Conservation (phyloP, 805 yeast species). For the Wickerhamiella bombiphila region DNA sequence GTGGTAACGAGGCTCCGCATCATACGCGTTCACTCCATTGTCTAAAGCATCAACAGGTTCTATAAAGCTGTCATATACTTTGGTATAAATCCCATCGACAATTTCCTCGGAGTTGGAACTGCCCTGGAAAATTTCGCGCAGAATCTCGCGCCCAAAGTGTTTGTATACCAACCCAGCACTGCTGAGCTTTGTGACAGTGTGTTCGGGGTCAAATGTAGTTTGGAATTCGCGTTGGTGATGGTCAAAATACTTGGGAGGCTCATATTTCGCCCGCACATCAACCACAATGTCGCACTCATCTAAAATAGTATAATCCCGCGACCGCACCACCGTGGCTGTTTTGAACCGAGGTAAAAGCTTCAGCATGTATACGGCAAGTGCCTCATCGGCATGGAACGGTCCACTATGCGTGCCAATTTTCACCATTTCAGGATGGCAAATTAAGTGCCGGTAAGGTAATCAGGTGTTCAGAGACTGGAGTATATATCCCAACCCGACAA, state of each 20-base stretch:
- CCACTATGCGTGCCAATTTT: slow-evolving; percentile 71
- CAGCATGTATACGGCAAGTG: slow-evolving; percentile 81
- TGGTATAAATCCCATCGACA: slow-evolving; percentile 53
- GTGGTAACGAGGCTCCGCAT: slow-evolving; percentile 46
- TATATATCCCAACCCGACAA: too few relatives aligned
- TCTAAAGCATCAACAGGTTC: slow-evolving; percentile 91
- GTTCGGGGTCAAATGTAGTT: slow-evolving; percentile 46
- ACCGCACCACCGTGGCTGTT: slow-evolving; percentile 58
- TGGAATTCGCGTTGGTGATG: slow-evolving; percentile 91
- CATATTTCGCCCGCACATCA: slow-evolving; percentile 89
- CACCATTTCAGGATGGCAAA: too few relatives aligned
- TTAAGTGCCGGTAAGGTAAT: too few relatives aligned
- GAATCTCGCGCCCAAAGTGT: slow-evolving; percentile 30
- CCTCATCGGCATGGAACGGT: slow-evolving; percentile 92
- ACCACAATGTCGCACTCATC: slow-evolving; percentile 82
- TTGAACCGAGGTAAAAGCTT: slow-evolving; percentile 53
- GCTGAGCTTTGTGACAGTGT: slow-evolving; percentile 63
- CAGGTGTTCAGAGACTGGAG: too few relatives aligned
- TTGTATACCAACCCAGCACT: slow-evolving; percentile 91
- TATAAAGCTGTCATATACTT: slow-evolving; percentile 72
- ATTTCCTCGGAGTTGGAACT: slow-evolving; percentile 30
- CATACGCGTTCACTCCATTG: slow-evolving; percentile 64
- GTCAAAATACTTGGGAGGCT: slow-evolving; percentile 72
- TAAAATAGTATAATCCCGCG: slow-evolving; percentile 72
- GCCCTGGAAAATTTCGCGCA: slow-evolving; percentile 26